phyloP scores from a whole-genome alignment of 495 filamentous ascomycete species.

The Annulohypoxylon stygium region DNA sequence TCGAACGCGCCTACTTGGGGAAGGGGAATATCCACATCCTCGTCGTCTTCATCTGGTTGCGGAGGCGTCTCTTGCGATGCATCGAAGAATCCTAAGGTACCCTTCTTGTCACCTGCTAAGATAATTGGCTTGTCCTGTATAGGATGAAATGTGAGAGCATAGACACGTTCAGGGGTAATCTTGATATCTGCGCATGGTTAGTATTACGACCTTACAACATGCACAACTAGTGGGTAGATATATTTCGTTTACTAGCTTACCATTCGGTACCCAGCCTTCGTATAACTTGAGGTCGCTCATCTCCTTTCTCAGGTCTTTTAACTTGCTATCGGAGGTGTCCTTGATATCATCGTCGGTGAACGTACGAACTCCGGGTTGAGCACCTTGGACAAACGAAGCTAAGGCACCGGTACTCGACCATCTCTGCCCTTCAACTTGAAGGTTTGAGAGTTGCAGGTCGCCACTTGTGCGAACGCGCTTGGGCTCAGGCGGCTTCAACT shows the following conservation, averaged over 20 bases:
- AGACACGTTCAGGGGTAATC: constrained; percentile 90
- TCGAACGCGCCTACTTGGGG: constrained; percentile 89
- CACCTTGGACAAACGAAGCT: constrained; percentile 68
- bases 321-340: constrained; percentile 79
- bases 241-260: constrained; percentile 58
- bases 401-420: constrained; percentile 56
- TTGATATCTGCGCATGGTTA: constrained; percentile 77
- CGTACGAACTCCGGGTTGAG: constrained; percentile 81
- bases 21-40: constrained; percentile 73
- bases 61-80: constrained; percentile 76
- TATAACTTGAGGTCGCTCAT: constrained; percentile 86
- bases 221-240: not conserved
- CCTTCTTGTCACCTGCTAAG: constrained; percentile 97
- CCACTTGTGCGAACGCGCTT: constrained; percentile 54
- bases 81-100: constrained; percentile 93
- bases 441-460: constrained; percentile 79
- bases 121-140: constrained; percentile 85
- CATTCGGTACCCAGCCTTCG: constrained; percentile 81
- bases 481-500: constrained; percentile 56
- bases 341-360: constrained; percentile 85
- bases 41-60: constrained; percentile 68
- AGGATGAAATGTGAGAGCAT: constrained; percentile 90
- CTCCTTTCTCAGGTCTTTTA: constrained; percentile 81
- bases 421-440: constrained; percentile 82
- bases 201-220: constrained; percentile 13